Evolutionary conservation across 176 grass and related monocot species (phyloP).

Genomic region (Bothriochloa decipiens): DNA sequence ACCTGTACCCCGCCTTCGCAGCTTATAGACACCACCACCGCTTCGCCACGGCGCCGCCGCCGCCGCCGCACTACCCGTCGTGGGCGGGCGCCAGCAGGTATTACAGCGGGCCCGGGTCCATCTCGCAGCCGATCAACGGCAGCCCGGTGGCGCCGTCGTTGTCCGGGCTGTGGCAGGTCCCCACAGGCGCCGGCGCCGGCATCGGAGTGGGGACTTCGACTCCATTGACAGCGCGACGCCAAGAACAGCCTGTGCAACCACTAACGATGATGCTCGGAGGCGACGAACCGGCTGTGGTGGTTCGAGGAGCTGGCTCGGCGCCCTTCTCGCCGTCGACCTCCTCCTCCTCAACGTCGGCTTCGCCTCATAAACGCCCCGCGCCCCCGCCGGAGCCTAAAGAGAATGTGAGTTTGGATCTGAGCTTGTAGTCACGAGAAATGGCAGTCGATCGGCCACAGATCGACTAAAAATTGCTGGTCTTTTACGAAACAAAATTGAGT

Average conservation of each 20-base stretch:
- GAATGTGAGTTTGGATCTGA: slow-evolving; percentile 87
- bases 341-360: slow-evolving; percentile 42
- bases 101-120: slow-evolving; percentile 59
- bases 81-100: slow-evolving; percentile 54
- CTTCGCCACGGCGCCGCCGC: slow-evolving; percentile 34
- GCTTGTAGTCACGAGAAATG: slow-evolving; percentile 58
- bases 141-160: slow-evolving; percentile 48
- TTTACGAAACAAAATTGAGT: slow-evolving; percentile 28
- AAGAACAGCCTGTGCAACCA: slow-evolving; percentile 14
- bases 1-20: slow-evolving; percentile 46
- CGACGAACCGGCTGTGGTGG: slow-evolving; percentile 32
- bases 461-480: slow-evolving; percentile 26
- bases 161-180: slow-evolving; percentile 43
- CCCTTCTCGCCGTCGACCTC: slow-evolving; percentile 56
- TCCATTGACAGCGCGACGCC: background rate
- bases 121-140: slow-evolving; percentile 68
- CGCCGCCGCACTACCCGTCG: slow-evolving; percentile 70
- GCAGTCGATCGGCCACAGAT: slow-evolving; percentile 1
- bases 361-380: slow-evolving; percentile 32
- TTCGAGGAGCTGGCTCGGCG: slow-evolving; percentile 22
- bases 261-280: slow-evolving; percentile 27
- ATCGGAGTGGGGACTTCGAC: slow-evolving; percentile 13
- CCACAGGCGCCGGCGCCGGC: background rate
- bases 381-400: slow-evolving; percentile 45
- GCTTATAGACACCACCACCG: slow-evolving; percentile 40